Evolutionary conservation across 352 stramenopile genomes (phyloP).

Genomic region (Phytopythium sindhum): DNA sequence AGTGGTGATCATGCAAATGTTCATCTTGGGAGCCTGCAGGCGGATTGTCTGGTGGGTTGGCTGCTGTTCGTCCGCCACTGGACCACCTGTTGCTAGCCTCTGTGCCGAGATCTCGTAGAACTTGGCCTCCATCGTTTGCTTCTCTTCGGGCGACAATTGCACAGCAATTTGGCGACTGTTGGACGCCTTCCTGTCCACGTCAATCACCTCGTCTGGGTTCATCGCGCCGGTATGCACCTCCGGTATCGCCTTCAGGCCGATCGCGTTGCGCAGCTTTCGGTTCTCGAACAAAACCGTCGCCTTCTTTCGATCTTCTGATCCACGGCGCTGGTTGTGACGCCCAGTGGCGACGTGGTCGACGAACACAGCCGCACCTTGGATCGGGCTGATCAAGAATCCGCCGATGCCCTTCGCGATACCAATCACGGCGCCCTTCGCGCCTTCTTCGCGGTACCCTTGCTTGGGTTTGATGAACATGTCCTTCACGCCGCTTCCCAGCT

Average conservation of each 20-base stretch:
- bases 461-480: conserved; percentile 44
- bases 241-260: conserved; percentile 14
- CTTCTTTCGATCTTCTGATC: conserved; percentile 28
- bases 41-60: conserved; percentile 11
- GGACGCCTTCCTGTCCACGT: conserved; percentile 15
- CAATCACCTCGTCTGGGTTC: conserved; percentile 18
- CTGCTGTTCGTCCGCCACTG: conserved; percentile 14
- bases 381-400: conserved; percentile 35
- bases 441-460: conserved; percentile 42
- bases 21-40: conserved; percentile 28
- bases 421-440: conserved; percentile 42
- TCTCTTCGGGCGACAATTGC: conserved; percentile 19
- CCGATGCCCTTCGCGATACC: conserved; percentile 39
- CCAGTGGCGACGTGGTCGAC: conserved; percentile 46
- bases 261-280: conserved; percentile 19
- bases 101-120: conserved; percentile 26
- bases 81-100: conserved; percentile 15
- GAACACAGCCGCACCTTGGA: conserved; percentile 45
- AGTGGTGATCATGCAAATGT: conserved; percentile 39
- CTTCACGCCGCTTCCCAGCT: conserved; percentile 44
- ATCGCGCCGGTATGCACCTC: conserved; percentile 16
- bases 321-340: conserved; percentile 29
- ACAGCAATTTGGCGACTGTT: conserved; percentile 22
- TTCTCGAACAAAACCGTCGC: conserved; percentile 30
- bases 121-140: conserved; percentile 16